Conservation (phyloP, 1,284 basidiomycete genomes). For the Porogramme epimiltina region DNA sequence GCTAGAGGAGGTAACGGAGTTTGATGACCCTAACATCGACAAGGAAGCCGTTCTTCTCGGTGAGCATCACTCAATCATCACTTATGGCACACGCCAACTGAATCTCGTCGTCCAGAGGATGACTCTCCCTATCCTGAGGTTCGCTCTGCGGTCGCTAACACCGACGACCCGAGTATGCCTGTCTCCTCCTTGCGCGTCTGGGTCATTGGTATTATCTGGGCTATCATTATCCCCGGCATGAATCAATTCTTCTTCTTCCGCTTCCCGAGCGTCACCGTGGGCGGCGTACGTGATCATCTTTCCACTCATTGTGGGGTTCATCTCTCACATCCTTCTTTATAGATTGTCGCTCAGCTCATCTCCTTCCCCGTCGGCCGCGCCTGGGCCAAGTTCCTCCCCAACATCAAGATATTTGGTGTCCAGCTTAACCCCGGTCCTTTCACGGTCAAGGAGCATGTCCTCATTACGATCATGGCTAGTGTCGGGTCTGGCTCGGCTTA, state of each 20-base stretch:
- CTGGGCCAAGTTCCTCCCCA: slow-evolving; percentile 61
- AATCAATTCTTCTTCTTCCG: slow-evolving; percentile 51
- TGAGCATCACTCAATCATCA: slow-evolving; percentile 1
- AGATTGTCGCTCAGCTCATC: slow-evolving; percentile 64
- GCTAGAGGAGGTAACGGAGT: slow-evolving; percentile 37
- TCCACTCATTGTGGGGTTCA: slow-evolving; percentile 9
- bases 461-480: slow-evolving; percentile 78
- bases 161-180: slow-evolving; percentile 64
- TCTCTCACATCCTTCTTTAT: neutral
- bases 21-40: slow-evolving; percentile 56
- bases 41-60: slow-evolving; percentile 33
- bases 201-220: slow-evolving; percentile 53
- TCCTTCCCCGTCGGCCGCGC: slow-evolving; percentile 64
- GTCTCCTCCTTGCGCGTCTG: slow-evolving; percentile 60
- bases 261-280: slow-evolving; percentile 34
- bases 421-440: slow-evolving; percentile 73
- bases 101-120: slow-evolving; percentile 34
- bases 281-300: slow-evolving; percentile 23
- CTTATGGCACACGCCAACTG: neutral
- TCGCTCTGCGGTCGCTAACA: slow-evolving; percentile 65
- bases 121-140: slow-evolving; percentile 67
- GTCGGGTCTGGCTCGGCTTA: slow-evolving; percentile 65
- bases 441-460: slow-evolving; percentile 71
- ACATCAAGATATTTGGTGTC: slow-evolving; percentile 40
- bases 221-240: slow-evolving; percentile 44